Base-by-base conservation (phyloP, 2,329 filamentous ascomycete genomes). In the Harringtonia aguacate region DNA sequence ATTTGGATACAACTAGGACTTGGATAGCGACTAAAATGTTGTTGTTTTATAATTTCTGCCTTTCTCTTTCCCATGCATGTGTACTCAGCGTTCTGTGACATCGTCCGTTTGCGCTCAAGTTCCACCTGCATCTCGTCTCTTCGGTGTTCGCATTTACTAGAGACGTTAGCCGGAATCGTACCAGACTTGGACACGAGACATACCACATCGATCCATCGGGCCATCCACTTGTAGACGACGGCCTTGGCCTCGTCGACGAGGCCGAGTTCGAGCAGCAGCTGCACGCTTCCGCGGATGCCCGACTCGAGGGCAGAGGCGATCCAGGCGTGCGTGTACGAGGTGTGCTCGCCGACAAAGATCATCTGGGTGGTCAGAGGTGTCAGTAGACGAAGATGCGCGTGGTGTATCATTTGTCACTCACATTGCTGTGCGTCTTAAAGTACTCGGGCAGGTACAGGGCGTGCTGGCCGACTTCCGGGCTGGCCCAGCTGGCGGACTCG, bases 381-480 rank as follows among this genome's bases (percentile, higher is more conserved):
- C 5, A 20, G 15, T 31, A 31, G 7, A n/a, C n/a, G n/a, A n/a
- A n/a, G n/a, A n/a, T n/a, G n/a, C n/a, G n/a, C n/a, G n/a, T n/a
- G n/a, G n/a, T n/a, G n/a, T 5, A 22, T n/a, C 14, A 17, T 18
- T 29, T 28, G 2, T 8, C 8, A 56, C 61, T 52, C 42, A 69
- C 65, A 39, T 79, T 75, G 49, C 70, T 71, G 58, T 86, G 76
- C 0, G 80, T 85, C 55, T 79, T 73, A 54, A 81, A 84, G 55
- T 84, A 86, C n/a, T 81, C 76, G 0, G 83, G 81, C 9, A 86
- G 64, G 52, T 81, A 86, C 21, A 85, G 55, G 51, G 81, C 70
- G 54, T 86, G 81, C 61, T 85, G 79, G 0, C 79, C 80, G 1
- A 77, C 64, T 1, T 66, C 60, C 1, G 81, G 80, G 5, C 60